Conservation (phyloP, 2,329 filamentous ascomycete species). For the Ophiostoma populinum region DNA sequence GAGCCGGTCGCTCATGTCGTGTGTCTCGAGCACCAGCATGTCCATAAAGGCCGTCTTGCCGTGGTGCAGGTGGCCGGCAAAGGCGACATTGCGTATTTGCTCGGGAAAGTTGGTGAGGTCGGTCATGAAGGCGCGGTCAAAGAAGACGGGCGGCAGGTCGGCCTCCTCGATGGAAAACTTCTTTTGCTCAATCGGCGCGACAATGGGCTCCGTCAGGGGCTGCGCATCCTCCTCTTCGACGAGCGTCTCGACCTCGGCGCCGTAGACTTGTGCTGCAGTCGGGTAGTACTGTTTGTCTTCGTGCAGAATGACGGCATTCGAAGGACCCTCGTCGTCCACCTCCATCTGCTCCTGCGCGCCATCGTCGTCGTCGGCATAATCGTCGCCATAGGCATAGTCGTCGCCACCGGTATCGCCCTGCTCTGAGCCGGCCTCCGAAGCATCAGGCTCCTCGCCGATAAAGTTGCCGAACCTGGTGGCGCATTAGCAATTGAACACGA, state of each 20-base stretch:
- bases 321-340: constrained; percentile 75
- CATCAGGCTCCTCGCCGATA: constrained; percentile 75
- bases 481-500: constrained; percentile 1
- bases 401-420: constrained; percentile 49
- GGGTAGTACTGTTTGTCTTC: constrained; percentile 99
- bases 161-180: constrained; percentile 91
- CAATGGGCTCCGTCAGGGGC: constrained; percentile 78
- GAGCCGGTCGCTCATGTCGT: constrained; percentile 64
- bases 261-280: constrained; percentile 91
- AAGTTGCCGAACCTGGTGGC: constrained; percentile 78
- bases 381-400: constrained; percentile 69
- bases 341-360: constrained; percentile 78
- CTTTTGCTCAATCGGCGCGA: constrained; percentile 83
- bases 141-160: constrained; percentile 75
- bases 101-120: constrained; percentile 94
- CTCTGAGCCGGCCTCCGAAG: constrained; percentile 75
- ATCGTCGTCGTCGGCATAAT: constrained; percentile 44
- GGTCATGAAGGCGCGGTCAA: constrained; percentile 80
- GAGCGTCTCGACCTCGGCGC: constrained; percentile 81
- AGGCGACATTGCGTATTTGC: constrained; percentile 79
- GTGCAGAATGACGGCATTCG: constrained; percentile 92
- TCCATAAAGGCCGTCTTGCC: constrained; percentile 98
- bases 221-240: constrained; percentile 97
- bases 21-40: constrained; percentile 91
- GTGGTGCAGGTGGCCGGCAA: constrained; percentile 88